A percentile compares a stretch with the other conserved stretches of the same genome.
phyloP scores from a whole-genome alignment of 305 asterid species.

The Solanum aculeatissimum region DNA sequence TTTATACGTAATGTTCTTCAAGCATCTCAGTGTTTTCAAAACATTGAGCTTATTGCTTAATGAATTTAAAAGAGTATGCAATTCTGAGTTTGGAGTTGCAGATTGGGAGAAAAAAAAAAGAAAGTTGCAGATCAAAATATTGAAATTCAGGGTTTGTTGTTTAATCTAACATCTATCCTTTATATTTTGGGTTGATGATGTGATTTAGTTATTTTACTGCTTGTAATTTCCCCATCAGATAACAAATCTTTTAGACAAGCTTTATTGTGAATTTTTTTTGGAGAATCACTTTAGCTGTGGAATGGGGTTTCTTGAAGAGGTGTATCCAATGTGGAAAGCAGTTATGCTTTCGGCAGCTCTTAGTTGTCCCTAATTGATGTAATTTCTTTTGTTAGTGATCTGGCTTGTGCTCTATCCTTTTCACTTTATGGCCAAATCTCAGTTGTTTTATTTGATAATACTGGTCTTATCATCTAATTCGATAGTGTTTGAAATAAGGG shows the following conservation, averaged over 20 bases:
- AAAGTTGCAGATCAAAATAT: background rate
- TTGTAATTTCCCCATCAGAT: background rate
- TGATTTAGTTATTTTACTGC: background rate
- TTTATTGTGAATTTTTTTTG: background rate
- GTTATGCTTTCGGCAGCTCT: background rate
- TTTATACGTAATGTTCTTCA: background rate
- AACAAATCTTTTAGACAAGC: background rate
- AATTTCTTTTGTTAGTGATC: background rate
- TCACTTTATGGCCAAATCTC: background rate
- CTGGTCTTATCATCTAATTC: constrained; percentile 2
- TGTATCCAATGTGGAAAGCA: background rate
- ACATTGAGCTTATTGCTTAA: background rate
- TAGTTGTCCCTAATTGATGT: background rate
- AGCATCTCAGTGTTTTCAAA: background rate
- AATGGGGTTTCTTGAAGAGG: background rate
- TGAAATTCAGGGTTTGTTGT: background rate
- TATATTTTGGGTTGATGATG: background rate
- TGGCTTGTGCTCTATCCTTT: background rate
- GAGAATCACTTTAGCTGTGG: background rate
- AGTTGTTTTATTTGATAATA: background rate
- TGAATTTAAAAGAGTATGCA: background rate
- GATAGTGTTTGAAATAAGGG: constrained; percentile 59
- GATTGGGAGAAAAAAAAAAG: background rate
- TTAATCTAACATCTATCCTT: background rate
- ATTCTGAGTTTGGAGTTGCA: background rate